These are phyloP conservation scores for Chalara sp. DNA, from an alignment of 2,329 filamentous ascomycete genomes.

Conservation along the genomic window DNA sequence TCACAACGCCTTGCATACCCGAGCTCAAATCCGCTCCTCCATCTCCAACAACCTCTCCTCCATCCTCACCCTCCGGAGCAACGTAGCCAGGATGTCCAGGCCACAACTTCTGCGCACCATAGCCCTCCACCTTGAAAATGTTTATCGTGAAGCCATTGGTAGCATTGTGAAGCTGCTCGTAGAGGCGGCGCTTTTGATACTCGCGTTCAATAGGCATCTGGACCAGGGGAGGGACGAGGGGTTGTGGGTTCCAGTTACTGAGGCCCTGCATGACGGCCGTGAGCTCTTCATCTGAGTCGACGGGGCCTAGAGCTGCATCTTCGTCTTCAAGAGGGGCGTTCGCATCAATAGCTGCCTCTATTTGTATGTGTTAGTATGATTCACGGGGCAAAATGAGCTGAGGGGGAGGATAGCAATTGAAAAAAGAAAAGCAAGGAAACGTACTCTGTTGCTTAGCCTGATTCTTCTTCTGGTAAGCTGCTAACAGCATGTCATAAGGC, in stretches of 20 bases:
- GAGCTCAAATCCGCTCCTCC: background rate
- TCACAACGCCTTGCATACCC: background rate
- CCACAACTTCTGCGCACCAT: slow-evolving; percentile 47
- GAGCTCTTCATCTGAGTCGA: slow-evolving; percentile 94
- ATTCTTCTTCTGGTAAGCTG: slow-evolving; percentile 93
- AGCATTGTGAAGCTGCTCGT: slow-evolving; percentile 59
- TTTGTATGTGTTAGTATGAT: background rate
- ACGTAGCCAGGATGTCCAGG: slow-evolving; percentile 40
- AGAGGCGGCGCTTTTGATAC: slow-evolving; percentile 56
- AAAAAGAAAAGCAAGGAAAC: slow-evolving; percentile 2
- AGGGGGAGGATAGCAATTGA: no score
- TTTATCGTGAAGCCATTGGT: slow-evolving; percentile 60
- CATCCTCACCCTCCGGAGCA: slow-evolving; percentile 44
- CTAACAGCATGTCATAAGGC: slow-evolving; percentile 87
- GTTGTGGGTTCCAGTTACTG: slow-evolving; percentile 68
- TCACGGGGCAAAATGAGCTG: background rate
- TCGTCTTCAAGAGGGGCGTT: slow-evolving; percentile 87
- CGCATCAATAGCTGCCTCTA: slow-evolving; percentile 89
- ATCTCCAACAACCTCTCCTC: background rate
- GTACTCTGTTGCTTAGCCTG: slow-evolving; percentile 94
- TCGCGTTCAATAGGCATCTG: slow-evolving; percentile 56
- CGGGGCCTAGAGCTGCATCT: slow-evolving; percentile 66
- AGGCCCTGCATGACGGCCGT: slow-evolving; percentile 80
- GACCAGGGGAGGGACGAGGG: slow-evolving; percentile 61
- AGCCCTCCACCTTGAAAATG: slow-evolving; percentile 52